Evolutionary conservation across 2,329 filamentous ascomycete species (phyloP), one percentile per base, ranked within the genome.

Genomic region (Mycosphaerella arachidis): DNA sequence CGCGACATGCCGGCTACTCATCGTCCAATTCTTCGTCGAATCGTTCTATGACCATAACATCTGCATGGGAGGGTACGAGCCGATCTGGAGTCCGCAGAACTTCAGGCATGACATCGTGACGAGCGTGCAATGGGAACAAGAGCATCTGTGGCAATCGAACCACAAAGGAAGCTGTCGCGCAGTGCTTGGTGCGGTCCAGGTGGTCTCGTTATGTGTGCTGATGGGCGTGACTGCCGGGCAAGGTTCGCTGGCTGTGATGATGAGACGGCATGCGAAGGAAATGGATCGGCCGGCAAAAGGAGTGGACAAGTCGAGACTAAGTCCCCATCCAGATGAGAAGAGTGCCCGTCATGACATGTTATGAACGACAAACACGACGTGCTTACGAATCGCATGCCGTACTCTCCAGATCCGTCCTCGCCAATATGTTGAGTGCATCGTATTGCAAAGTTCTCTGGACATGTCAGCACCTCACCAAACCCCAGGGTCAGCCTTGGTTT

Each of bases 21-120:
- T 67, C 53, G 55, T 67, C 7, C 60, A 68, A 52, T 60, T 68
- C 50, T 67, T 68, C 61, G 45, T 66, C 58, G 64, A 68, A 53
- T 56, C 62, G 12, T 65, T 70, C 61, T 59, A 59, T 55, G 64
- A 63, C 51, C 56, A 66, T 37, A 60, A 68, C 54, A 55, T 70
- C 59, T 70, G 68, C 58, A 53, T 51, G 33, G 58, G 59, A 30
- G 56, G 51, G 27, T 62, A 64, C 57, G 62, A 66, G 24, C 61
- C 64, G 48, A 63, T 48, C 20, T 65, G 62, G 63, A 63, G 55
- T 48, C 57, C 61, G 6, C 58, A 61, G 29, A 66, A 63, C 54
- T 64, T 63, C 58, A 52, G 57, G 48, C 61, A 67, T 46, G 63
- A 65, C 46, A 65, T 67, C 43, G 61, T 66, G 6, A 65, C 67